Percentiles rank a stretch among this genome's conserved stretches.
phyloP scores from a whole-genome alignment of 345 rosid genomes.

The Heritiera fomes region DNA sequence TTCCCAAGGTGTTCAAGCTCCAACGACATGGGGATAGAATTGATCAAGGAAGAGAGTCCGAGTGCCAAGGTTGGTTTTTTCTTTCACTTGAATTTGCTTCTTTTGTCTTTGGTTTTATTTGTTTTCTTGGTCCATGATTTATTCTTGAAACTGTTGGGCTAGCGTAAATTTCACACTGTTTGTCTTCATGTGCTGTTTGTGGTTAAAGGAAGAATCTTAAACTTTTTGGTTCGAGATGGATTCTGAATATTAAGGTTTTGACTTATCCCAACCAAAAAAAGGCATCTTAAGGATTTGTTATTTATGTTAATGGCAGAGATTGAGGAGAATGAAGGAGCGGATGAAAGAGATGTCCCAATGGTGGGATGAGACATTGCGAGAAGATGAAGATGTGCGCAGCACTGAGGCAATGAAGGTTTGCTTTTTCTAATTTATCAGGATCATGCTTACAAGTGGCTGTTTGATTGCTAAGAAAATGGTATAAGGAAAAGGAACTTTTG shows the following conservation, averaged over 20 bases:
- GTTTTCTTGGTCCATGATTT: neutral
- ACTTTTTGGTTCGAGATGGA: too few species aligned
- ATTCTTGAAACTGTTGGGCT: too few species aligned
- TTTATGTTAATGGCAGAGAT: conserved; percentile 28
- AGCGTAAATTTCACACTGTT: too few species aligned
- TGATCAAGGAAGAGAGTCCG: conserved; percentile 27
- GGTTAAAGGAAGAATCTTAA: neutral
- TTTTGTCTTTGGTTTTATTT: neutral
- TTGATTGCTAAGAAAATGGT: conserved; percentile 9
- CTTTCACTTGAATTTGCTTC: neutral
- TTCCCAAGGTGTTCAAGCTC: conserved; percentile 24
- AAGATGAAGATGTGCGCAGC: conserved; percentile 23
- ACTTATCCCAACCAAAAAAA: too few species aligned
- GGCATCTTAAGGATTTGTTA: too few species aligned
- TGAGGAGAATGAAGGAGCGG: conserved; percentile 38
- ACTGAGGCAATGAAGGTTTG: conserved; percentile 19
- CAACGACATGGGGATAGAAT: conserved; percentile 7
- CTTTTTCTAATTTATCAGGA: neutral
- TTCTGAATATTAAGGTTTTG: too few species aligned
- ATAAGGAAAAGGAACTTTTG: neutral
- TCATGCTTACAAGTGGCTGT: neutral
- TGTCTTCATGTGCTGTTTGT: neutral
- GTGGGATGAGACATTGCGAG: conserved; percentile 31
- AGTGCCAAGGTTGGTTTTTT: conserved; percentile 25
- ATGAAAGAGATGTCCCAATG: conserved; percentile 41